Evolutionary conservation across 2,329 filamentous ascomycete species (phyloP).

Genomic region (Fusarium albosuccineum): DNA sequence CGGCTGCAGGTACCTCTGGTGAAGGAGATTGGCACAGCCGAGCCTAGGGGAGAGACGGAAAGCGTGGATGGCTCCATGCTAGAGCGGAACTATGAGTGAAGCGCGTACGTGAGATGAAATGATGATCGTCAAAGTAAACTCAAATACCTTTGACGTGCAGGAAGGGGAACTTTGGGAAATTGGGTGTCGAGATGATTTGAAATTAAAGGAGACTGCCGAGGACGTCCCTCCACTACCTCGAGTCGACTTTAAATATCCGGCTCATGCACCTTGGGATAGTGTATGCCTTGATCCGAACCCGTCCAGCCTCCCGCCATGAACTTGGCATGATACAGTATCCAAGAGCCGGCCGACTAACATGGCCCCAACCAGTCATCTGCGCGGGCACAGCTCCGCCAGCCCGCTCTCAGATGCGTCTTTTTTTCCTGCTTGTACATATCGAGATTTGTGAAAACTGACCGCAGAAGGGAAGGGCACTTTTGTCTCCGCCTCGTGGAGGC

Average conservation of each 20-base stretch:
- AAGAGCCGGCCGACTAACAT: slow-evolving; percentile 1
- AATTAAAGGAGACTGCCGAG: slow-evolving; percentile 28
- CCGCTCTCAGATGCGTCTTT: slow-evolving; percentile 31
- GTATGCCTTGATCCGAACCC: slow-evolving; percentile 3
- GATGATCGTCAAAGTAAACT: slow-evolving; percentile 37
- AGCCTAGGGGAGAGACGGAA: slow-evolving; percentile 6
- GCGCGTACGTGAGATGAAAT: slow-evolving; percentile 17
- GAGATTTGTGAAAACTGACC: slow-evolving; percentile 8
- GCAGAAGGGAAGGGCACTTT: background rate
- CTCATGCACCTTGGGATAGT: slow-evolving; percentile 13
- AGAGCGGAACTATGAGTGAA: slow-evolving; percentile 17
- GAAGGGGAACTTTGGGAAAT: slow-evolving; percentile 1
- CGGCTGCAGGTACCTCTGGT: slow-evolving; percentile 33
- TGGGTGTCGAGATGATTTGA: slow-evolving; percentile 29
- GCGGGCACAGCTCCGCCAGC: slow-evolving; percentile 21
- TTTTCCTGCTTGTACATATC: slow-evolving; percentile 14
- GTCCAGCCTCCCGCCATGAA: slow-evolving; percentile 31
- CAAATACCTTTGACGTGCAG: slow-evolving; percentile 16
- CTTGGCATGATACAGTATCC: slow-evolving; percentile 26
- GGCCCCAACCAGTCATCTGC: slow-evolving; percentile 28
- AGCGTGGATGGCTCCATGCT: slow-evolving; percentile 28
- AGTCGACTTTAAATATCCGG: slow-evolving; percentile 32
- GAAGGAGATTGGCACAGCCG: slow-evolving; percentile 37
- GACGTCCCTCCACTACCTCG: slow-evolving; percentile 28
- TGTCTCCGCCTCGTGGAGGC: slow-evolving; percentile 10